Evolutionary conservation across 176 grass and related monocot species (phyloP).

Genomic region (Aegilops speltoides): DNA sequence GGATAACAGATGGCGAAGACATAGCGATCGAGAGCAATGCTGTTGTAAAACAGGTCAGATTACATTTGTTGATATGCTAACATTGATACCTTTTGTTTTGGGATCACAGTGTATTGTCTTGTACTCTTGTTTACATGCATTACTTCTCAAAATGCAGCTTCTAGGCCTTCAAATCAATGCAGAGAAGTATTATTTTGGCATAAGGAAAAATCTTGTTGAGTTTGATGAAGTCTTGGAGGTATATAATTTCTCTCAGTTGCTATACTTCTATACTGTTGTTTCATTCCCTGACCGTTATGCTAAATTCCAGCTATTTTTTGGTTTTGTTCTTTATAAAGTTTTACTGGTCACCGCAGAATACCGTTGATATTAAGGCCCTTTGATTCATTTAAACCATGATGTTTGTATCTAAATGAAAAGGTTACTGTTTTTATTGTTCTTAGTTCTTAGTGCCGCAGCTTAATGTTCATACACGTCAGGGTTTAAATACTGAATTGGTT

Average conservation of each 20-base stretch:
- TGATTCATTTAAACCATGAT: neutral
- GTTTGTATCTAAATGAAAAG: neutral
- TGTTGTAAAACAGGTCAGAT: slow-evolving; percentile 85
- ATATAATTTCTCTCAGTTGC: neutral
- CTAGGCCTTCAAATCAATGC: slow-evolving; percentile 96
- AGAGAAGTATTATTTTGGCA: slow-evolving; percentile 94
- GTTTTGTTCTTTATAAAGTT: neutral
- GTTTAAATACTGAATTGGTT: slow-evolving; percentile 16
- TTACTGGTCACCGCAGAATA: neutral
- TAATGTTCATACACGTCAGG: neutral
- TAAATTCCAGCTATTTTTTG: neutral
- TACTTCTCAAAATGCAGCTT: slow-evolving; percentile 52
- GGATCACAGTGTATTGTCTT: slow-evolving; percentile 22
- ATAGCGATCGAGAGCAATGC: slow-evolving; percentile 74
- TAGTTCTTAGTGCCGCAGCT: neutral
- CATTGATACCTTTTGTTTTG: neutral
- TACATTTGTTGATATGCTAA: slow-evolving; percentile 8
- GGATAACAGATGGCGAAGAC: slow-evolving; percentile 89
- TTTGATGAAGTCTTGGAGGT: slow-evolving; percentile 99
- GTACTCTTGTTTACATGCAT: slow-evolving; percentile 25
- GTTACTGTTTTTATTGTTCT: slow-evolving; percentile 14
- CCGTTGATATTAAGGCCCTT: neutral
- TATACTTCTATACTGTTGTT: neutral
- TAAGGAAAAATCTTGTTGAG: slow-evolving; percentile 96
- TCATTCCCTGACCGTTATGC: neutral